Percentiles rank a stretch among this genome's conserved stretches.
Evolutionary conservation across 192 early-diverging fungal species (phyloP).

Genomic region (Coemansia aciculifera): DNA sequence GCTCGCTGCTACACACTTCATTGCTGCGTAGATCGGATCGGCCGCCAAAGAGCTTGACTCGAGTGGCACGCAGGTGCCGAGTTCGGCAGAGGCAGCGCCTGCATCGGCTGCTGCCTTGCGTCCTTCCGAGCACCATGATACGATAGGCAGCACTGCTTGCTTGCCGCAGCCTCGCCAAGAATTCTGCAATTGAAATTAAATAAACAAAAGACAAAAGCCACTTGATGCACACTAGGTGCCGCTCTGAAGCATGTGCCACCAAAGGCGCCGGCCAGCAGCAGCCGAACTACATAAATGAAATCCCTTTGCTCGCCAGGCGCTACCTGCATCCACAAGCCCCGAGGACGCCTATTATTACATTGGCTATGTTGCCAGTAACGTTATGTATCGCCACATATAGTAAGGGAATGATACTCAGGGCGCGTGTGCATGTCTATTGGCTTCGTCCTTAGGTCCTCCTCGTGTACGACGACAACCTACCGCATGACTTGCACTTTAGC

Average conservation of each 20-base stretch:
- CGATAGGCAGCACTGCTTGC: background rate
- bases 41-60: background rate
- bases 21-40: slow-evolving; percentile 6
- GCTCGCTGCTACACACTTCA: background rate
- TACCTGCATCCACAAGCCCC: background rate
- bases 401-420: background rate
- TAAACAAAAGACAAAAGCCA: background rate
- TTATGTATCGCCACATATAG: background rate
- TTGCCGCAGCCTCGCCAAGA: background rate
- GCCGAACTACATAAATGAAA: slow-evolving; percentile 7
- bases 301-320: background rate
- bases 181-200: slow-evolving; percentile 8
- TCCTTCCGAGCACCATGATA: background rate
- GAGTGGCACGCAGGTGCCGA: slow-evolving; percentile 1
- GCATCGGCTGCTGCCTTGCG: background rate
- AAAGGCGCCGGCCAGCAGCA: slow-evolving; percentile 1
- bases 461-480: background rate
- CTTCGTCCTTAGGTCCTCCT: background rate
- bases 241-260: slow-evolving; percentile 3
- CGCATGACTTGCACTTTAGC: background rate
- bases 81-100: slow-evolving; percentile 1
- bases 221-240: slow-evolving; percentile 5
- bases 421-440: background rate
- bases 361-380: slow-evolving; percentile 9
- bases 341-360: background rate